Evolutionary conservation across 2,329 filamentous ascomycete genomes (phyloP).

Genomic region (Penicillium vulpinum): DNA sequence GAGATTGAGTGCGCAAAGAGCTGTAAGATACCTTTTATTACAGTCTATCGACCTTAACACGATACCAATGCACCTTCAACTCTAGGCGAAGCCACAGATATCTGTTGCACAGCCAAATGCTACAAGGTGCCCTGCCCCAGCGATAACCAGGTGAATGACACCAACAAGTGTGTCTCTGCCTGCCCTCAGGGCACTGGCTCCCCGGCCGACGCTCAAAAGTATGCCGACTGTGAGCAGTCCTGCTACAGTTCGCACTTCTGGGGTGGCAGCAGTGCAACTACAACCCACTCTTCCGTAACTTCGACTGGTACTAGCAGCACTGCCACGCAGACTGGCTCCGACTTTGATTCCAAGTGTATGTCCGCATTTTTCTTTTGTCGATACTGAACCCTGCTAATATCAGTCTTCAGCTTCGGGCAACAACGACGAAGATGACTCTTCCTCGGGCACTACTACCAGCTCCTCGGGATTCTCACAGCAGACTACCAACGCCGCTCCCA

Average conservation of each 20-base stretch:
- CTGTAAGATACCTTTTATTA: constrained; percentile 32
- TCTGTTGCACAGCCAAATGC: constrained; percentile 55
- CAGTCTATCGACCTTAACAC: neutral
- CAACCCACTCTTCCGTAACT: constrained; percentile 23
- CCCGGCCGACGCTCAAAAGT: constrained; percentile 47
- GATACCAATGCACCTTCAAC: neutral
- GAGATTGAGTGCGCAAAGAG: constrained; percentile 37
- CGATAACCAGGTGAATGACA: constrained; percentile 51
- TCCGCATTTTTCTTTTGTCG: neutral
- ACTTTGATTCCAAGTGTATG: constrained; percentile 11
- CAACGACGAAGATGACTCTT: constrained; percentile 14
- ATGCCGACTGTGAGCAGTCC: constrained; percentile 49
- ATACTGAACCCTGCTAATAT: neutral
- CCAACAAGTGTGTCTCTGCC: constrained; percentile 52
- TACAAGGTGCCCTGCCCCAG: constrained; percentile 54
- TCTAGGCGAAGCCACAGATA: constrained; percentile 45
- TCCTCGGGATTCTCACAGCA: constrained; percentile 10
- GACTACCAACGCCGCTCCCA: constrained; percentile 33
- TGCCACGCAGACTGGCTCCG: constrained; percentile 8
- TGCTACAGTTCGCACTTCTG: constrained; percentile 55
- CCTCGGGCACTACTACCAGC: constrained; percentile 16
- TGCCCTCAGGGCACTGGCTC: constrained; percentile 57
- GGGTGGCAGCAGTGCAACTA: constrained; percentile 29
- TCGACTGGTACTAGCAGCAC: constrained; percentile 24
- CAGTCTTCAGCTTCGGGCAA: constrained; percentile 14